Percentiles rank a stretch among this genome's conserved stretches.
phyloP scores from a whole-genome alignment of 2,329 filamentous ascomycete genomes.

The Lachnellula hyalina region DNA sequence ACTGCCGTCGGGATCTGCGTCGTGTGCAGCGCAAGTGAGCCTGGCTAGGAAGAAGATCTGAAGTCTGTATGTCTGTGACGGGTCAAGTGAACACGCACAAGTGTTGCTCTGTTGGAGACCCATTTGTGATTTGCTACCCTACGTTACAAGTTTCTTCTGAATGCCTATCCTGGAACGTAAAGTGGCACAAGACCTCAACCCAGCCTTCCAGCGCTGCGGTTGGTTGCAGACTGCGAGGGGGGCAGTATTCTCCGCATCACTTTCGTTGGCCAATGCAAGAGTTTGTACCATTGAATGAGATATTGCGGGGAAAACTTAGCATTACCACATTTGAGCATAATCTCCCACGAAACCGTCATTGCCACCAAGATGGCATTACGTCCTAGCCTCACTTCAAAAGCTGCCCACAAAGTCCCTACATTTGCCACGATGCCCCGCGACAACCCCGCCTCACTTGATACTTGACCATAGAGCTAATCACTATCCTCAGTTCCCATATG shows the following conservation, averaged over 20 bases:
- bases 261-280: conserved; percentile 10
- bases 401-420: neutral
- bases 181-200: conserved; percentile 1
- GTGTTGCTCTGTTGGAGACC: conserved; percentile 5
- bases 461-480: conserved; percentile 10
- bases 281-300: conserved; percentile 4
- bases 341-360: neutral
- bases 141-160: neutral
- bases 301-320: conserved; percentile 10
- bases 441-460: neutral
- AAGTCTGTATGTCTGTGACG: neutral
- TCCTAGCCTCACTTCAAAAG: neutral
- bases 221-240: conserved; percentile 8
- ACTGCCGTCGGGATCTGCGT: neutral
- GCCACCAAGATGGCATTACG: too few species aligned
- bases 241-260: conserved; percentile 4
- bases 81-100: conserved; percentile 15
- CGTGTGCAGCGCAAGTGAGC: neutral
- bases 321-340: neutral
- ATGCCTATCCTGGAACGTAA: neutral
- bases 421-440: neutral
- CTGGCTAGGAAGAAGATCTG: neutral
- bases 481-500: conserved; percentile 65
- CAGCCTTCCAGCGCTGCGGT: conserved; percentile 1
- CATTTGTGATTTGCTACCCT: conserved; percentile 10